Percentiles rank a stretch among this genome's conserved stretches.
phyloP scores from a whole-genome alignment of 345 rosid genomes.

The Eutrema japonicum region DNA sequence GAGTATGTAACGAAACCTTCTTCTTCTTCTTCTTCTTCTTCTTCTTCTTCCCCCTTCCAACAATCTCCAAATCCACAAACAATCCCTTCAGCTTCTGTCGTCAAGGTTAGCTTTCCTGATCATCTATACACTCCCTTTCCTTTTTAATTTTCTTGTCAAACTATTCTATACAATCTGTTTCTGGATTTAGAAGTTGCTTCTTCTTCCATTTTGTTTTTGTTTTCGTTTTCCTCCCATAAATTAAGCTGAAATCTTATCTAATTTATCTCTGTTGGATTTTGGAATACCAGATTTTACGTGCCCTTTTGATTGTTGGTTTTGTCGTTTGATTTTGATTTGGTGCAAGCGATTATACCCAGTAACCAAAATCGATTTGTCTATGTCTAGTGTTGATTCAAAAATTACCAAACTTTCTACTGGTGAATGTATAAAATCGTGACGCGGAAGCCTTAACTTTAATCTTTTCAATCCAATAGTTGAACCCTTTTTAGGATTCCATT shows the following conservation, averaged over 20 bases:
- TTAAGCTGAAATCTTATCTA: not conserved
- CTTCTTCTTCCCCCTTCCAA: conserved; percentile 25
- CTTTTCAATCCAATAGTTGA: not conserved
- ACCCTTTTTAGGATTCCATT: not conserved
- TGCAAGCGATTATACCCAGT: conserved; percentile 6
- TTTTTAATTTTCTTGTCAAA: not conserved
- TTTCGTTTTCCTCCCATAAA: not conserved
- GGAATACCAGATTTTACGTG: not conserved
- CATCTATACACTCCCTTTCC: conserved; percentile 9
- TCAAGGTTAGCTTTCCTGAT: conserved; percentile 37
- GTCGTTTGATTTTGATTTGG: conserved; percentile 9
- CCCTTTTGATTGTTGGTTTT: conserved; percentile 21
- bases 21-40: conserved; percentile 41
- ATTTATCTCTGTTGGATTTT: not conserved
- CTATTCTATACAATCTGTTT: conserved; percentile 15
- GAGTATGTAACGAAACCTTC: conserved; percentile 30
- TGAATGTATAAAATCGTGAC: conserved; percentile 12
- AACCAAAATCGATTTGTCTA: conserved; percentile 7
- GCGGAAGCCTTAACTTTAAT: not conserved
- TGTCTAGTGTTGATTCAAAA: conserved; percentile 16
- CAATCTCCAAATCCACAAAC: not conserved
- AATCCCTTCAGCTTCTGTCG: conserved; percentile 18
- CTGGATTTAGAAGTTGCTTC: not conserved
- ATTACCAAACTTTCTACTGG: not conserved
- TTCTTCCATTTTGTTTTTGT: not conserved